Percentiles rank a stretch among this genome's conserved stretches.
phyloP scores from a whole-genome alignment of 768 basidiomycete genomes.

The Fomitopsis pulvina region DNA sequence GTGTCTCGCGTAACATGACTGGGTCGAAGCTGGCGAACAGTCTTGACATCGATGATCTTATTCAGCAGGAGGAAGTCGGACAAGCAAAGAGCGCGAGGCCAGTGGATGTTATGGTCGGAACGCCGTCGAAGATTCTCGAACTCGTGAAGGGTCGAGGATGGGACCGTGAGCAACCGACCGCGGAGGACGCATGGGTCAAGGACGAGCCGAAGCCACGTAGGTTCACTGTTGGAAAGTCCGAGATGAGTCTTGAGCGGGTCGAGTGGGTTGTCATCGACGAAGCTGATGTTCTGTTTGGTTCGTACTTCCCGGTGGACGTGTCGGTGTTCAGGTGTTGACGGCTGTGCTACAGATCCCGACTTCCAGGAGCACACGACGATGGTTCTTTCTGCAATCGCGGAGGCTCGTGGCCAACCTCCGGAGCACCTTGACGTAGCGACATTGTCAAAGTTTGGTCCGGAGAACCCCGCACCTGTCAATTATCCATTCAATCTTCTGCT shows the following conservation, averaged over 20 bases:
- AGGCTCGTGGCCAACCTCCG: conserved; percentile 45
- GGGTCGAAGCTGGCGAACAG: conserved; percentile 44
- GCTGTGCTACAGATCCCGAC: conserved; percentile 56
- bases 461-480: conserved; percentile 26
- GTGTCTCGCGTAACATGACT: conserved; percentile 24
- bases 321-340: background rate
- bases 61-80: conserved; percentile 7
- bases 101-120: conserved; percentile 59
- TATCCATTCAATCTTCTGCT: conserved; percentile 81
- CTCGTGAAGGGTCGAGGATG: conserved; percentile 49
- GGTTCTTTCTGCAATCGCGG: conserved; percentile 64
- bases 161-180: conserved; percentile 32
- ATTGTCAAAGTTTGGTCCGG: background rate
- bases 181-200: conserved; percentile 22
- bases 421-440: conserved; percentile 11
- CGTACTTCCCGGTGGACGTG: conserved; percentile 13
- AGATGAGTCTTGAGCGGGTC: conserved; percentile 59
- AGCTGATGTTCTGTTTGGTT: conserved; percentile 86
- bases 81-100: conserved; percentile 16
- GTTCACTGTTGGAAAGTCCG: conserved; percentile 41
- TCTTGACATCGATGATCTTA: conserved; percentile 25
- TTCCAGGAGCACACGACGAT: conserved; percentile 69
- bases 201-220: conserved; percentile 17
- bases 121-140: conserved; percentile 57
- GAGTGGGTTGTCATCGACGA: conserved; percentile 93